Evolutionary conservation across 805 yeast genomes (phyloP), one percentile per base, ranked within the genome.

Genomic region (Ogataea salicorniae): DNA sequence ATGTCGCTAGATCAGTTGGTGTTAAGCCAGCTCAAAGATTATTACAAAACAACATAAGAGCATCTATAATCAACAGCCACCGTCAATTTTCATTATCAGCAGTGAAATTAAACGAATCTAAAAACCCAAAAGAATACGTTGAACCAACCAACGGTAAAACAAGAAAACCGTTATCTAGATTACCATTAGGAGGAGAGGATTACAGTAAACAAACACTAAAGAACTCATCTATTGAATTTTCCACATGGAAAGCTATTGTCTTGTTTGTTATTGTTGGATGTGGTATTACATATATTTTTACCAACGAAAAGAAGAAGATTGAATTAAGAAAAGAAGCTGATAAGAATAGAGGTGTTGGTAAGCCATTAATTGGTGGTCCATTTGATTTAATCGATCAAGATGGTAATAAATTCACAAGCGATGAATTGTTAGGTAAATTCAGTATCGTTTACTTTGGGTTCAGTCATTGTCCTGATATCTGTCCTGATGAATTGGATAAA

Each of bases 401-500:
- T 45, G 90, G 91, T 36, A 68, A 84, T 26, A 67, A 64, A 17
- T 94, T 94, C 66, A 89, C 97, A 1, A 81, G 89, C 26, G 73
- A 87, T 52, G 76, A 92, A 57, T 70, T 94, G 60, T 68, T 77
- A 52, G 94, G 91, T 34, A 84, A 80, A 63, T 94, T 90, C 67
- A 80, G 92, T 11, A 71, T 94, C 41, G 67, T 92, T n/a, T 94
- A 94, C 66, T 94, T 94, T 69, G 99, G 99, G 0, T 94, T 94
- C 72, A 87, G 97, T 4, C 91, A 91, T 69, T 94, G 99, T 70
- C 99, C 99, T 6, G 99, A 94, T 68, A 91, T 94, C 46, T 94
- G 99, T 68, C 99, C 99, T 11, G 99, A 94, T 66, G 99, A 94
- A 66, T 77, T 94, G 50, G 99, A 94, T 65, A 88, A 92, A 62